phyloP scores from a whole-genome alignment of 208 protist species.

The Acanthamoeba rhysodes region DNA sequence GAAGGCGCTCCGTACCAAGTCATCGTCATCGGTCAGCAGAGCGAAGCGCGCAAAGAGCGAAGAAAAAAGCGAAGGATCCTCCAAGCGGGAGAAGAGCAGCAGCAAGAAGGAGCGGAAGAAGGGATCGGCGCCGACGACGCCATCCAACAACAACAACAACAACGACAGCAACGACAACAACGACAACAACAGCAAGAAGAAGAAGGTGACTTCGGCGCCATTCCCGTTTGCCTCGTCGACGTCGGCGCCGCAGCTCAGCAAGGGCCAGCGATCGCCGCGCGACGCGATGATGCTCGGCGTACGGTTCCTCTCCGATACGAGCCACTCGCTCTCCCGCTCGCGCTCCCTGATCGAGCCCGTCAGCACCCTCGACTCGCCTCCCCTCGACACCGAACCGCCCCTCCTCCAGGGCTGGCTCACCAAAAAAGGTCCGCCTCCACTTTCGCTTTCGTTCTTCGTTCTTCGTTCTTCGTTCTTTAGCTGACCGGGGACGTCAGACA shows the following conservation, averaged over 20 bases:
- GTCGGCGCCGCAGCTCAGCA: not conserved
- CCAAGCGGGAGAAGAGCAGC: too few species aligned
- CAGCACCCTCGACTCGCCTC: not conserved
- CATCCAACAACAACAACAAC: not conserved
- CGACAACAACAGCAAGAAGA: not conserved
- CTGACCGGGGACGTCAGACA: not conserved
- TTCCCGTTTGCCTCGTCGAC: not conserved
- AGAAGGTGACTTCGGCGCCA: not conserved
- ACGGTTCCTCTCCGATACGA: not conserved
- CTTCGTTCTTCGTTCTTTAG: not conserved
- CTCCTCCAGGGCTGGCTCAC: slow-evolving; percentile 6
- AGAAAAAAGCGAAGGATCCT: not conserved
- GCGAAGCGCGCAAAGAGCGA: too few species aligned
- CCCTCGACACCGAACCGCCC: not conserved
- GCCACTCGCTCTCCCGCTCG: not conserved
- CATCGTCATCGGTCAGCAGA: too few species aligned
- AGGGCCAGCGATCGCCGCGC: not conserved
- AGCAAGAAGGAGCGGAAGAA: not conserved
- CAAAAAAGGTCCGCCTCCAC: not conserved
- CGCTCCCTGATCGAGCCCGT: not conserved
- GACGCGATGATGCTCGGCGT: not conserved
- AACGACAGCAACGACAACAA: not conserved
- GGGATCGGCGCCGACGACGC: not conserved
- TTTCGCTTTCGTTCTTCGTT: not conserved
- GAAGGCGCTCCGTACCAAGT: too few species aligned